A percentile compares a stretch with the other conserved stretches of the same genome.
These are phyloP conservation scores for Ormosia emarginata DNA, from an alignment of 306 rosid genomes.

Conservation along the genomic window DNA sequence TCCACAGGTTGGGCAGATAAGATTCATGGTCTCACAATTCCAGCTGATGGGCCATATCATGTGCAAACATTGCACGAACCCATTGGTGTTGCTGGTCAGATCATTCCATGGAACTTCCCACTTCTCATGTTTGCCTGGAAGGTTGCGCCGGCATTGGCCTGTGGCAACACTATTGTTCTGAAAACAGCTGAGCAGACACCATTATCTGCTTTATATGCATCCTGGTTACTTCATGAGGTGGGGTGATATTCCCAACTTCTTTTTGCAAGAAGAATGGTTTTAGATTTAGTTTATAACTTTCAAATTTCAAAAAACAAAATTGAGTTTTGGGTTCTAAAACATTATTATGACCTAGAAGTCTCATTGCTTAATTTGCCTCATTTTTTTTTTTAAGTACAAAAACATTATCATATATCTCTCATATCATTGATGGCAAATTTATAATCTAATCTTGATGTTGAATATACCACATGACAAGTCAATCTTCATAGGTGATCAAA, in stretches of 20 bases:
- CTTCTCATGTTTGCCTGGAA: slow-evolving; percentile 74
- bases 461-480: too few relatives aligned
- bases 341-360: neutral
- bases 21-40: slow-evolving; percentile 72
- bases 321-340: neutral
- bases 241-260: neutral
- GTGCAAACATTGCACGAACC: slow-evolving; percentile 76
- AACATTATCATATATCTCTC: neutral
- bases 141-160: slow-evolving; percentile 69
- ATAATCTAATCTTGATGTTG: too few relatives aligned
- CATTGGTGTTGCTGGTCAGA: slow-evolving; percentile 75
- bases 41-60: slow-evolving; percentile 60
- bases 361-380: neutral
- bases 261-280: neutral
- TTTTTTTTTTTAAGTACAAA: neutral
- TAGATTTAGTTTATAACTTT: neutral
- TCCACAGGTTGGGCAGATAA: slow-evolving; percentile 77
- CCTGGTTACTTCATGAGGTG: slow-evolving; percentile 69
- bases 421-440: too few relatives aligned
- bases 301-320: neutral
- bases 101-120: slow-evolving; percentile 83
- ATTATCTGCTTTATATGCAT: slow-evolving; percentile 56
- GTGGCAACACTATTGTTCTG: slow-evolving; percentile 69
- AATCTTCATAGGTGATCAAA: too few relatives aligned
- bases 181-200: slow-evolving; percentile 93